Base-by-base conservation (phyloP, 2,329 filamentous ascomycete genomes). In the Bimuria novae-zelandiae region DNA sequence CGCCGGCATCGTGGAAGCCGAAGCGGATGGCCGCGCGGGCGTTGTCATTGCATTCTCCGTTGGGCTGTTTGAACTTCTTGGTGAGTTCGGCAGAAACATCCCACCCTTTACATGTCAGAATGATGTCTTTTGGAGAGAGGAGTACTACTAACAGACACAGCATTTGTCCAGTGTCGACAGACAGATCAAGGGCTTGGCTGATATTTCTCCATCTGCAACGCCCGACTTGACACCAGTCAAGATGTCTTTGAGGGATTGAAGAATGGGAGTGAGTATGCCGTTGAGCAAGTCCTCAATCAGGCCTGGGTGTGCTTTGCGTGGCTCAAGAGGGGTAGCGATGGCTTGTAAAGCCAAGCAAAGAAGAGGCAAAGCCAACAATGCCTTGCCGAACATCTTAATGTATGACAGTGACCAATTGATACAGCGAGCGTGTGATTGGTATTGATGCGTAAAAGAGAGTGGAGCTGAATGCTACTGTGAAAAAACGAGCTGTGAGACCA, bases 1-100 rank as follows among this genome's bases (percentile, higher is more conserved):
- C 52, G 8, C 67, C 70, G 2, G 70, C 70, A 47, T 73, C 69
- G 52, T 73, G 70, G 50, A 73, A 73, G 22, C 68, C 70, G 43
- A 71, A 55, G 10, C 70, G 70, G 17, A 72, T 49, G n/a, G 70
- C 69, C 14, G 62, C 69, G 22, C 70, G 68, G 10, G 70, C 70
- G n/a, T 65, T 66, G 47, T 70, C 66, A 30, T 72, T 73, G 52
- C 70, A 73, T 49, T 65, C 52, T 10, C 62, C 61, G 29, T 69
- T 60, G 14, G 54, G 7, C 17, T 56, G 56, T 17, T 58, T 54
- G 48, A 73, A 73, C 0, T 55, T 40, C 19, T 54, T 51, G 1
- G 64, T 67, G 35, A 73, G 64, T 14, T 68, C 68, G 16, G 56
- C 56, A 7, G 68, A 69, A 10, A 73, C 63, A 27, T 72, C 69